Percentiles rank a stretch among this genome's conserved stretches.
phyloP scores from a whole-genome alignment of 305 asterid genomes.

The Fraxinus angustifolia region DNA sequence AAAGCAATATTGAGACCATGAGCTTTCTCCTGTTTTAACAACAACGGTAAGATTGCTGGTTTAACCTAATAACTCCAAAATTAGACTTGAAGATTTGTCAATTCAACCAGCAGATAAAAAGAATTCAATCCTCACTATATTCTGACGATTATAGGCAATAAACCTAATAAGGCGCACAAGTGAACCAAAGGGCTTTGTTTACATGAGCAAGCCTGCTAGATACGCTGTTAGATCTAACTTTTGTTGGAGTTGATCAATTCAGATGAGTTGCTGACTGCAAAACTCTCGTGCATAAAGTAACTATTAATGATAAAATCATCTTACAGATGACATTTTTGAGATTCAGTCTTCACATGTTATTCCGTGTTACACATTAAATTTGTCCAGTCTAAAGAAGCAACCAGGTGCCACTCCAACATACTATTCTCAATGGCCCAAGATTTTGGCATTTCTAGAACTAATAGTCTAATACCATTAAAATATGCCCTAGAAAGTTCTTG shows the following conservation, averaged over 20 bases:
- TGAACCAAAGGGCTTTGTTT: not conserved
- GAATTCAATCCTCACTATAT: not conserved
- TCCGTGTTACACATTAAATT: constrained; percentile 32
- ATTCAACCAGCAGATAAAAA: not conserved
- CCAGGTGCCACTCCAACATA: not conserved
- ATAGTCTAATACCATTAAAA: not conserved
- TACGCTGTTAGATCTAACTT: constrained; percentile 90
- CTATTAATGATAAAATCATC: not conserved
- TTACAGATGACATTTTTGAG: constrained; percentile 72
- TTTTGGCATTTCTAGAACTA: not conserved
- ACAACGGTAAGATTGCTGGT: constrained; percentile 24
- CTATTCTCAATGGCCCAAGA: not conserved
- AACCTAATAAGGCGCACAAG: not conserved
- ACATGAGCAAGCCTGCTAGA: constrained; percentile 47
- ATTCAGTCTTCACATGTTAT: constrained; percentile 78
- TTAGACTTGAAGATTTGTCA: constrained; percentile 7
- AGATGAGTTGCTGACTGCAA: constrained; percentile 57
- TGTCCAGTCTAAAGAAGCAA: not conserved
- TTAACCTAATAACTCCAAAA: constrained; percentile 24
- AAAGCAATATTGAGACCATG: not conserved
- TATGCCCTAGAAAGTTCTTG: constrained; percentile 26
- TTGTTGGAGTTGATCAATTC: constrained; percentile 33
- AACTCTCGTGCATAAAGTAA: constrained; percentile 84
- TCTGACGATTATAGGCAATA: not conserved
- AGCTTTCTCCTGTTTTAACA: not conserved